Percentiles rank a stretch among this genome's conserved stretches.
phyloP scores from a whole-genome alignment of 73 alveolate genomes.

The Uronychia binucleata region DNA sequence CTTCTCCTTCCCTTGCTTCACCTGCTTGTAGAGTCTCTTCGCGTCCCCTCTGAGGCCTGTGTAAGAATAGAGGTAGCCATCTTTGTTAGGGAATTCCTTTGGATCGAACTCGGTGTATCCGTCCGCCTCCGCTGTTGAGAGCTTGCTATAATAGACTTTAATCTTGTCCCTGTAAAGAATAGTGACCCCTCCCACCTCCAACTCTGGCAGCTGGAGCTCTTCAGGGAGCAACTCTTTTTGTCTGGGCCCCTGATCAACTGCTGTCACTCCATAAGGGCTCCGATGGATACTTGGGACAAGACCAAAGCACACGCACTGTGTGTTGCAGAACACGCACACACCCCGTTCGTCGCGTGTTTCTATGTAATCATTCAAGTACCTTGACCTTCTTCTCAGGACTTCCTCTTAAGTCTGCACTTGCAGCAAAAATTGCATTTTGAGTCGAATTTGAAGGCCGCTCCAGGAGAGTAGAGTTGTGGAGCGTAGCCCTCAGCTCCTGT shows the following conservation, averaged over 20 bases:
- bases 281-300: slow-evolving; percentile 20
- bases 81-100: slow-evolving; percentile 16
- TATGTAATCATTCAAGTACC: too few relatives aligned
- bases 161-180: slow-evolving; percentile 60
- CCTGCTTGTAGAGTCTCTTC: slow-evolving; percentile 44
- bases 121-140: slow-evolving; percentile 38
- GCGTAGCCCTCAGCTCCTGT: too few relatives aligned
- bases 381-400: too few relatives aligned
- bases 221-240: too few relatives aligned
- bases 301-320: slow-evolving; percentile 40
- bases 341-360: too few relatives aligned
- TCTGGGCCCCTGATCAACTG: background rate
- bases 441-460: too few relatives aligned
- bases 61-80: slow-evolving; percentile 62
- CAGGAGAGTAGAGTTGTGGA: too few relatives aligned
- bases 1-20: slow-evolving; percentile 56
- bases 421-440: too few relatives aligned
- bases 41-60: slow-evolving; percentile 78
- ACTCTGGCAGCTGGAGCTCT: slow-evolving; percentile 15
- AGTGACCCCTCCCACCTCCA: slow-evolving; percentile 47
- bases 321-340: too few relatives aligned
- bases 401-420: too few relatives aligned
- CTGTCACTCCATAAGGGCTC: slow-evolving; percentile 14
- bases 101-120: slow-evolving; percentile 53
- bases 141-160: slow-evolving; percentile 57